A percentile compares a stretch with the other conserved stretches of the same genome.
Evolutionary conservation across 805 yeast species (phyloP).

Genomic region (Diddensiella caesifluorescens): DNA sequence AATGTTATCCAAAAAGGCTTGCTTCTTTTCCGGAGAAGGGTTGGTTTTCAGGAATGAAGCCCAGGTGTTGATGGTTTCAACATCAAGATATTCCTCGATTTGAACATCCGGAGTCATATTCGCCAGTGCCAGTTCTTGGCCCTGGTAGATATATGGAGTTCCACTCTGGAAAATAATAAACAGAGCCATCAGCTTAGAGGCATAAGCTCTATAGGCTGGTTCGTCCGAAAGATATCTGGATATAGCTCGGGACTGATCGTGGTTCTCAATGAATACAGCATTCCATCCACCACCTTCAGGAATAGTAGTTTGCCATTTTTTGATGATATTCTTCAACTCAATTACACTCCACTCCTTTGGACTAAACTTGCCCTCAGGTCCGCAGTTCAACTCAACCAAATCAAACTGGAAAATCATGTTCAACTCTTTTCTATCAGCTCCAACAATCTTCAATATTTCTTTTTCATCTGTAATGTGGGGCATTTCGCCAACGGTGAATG

Average conservation of each 20-base stretch:
- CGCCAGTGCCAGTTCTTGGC: constrained; percentile 56
- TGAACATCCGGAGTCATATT: constrained; percentile 45
- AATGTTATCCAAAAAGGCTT: constrained; percentile 6
- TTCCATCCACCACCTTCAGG: constrained; percentile 54
- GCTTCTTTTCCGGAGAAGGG: constrained; percentile 22
- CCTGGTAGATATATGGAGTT: constrained; percentile 53
- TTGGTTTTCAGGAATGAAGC: constrained; percentile 27
- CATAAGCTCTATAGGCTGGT: constrained; percentile 32
- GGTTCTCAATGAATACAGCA: constrained; percentile 51
- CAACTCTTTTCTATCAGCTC: constrained; percentile 24
- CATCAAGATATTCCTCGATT: constrained; percentile 46
- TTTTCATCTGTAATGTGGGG: constrained; percentile 37
- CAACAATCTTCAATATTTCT: constrained; percentile 19
- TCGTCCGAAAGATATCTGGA: constrained; percentile 47
- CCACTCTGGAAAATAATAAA: constrained; percentile 47
- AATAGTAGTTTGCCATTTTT: constrained; percentile 29
- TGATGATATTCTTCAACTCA: constrained; percentile 9
- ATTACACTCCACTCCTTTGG: constrained; percentile 4
- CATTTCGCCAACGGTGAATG: constrained; percentile 54
- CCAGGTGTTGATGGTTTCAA: constrained; percentile 43
- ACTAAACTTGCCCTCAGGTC: constrained; percentile 12
- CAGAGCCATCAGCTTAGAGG: constrained; percentile 46
- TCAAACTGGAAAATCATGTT: constrained; percentile 28
- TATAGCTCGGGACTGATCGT: constrained; percentile 52
- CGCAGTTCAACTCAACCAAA: constrained; percentile 6